Evolutionary conservation across 2,329 filamentous ascomycete genomes (phyloP).

Genomic region (Colletotrichum sp.): DNA sequence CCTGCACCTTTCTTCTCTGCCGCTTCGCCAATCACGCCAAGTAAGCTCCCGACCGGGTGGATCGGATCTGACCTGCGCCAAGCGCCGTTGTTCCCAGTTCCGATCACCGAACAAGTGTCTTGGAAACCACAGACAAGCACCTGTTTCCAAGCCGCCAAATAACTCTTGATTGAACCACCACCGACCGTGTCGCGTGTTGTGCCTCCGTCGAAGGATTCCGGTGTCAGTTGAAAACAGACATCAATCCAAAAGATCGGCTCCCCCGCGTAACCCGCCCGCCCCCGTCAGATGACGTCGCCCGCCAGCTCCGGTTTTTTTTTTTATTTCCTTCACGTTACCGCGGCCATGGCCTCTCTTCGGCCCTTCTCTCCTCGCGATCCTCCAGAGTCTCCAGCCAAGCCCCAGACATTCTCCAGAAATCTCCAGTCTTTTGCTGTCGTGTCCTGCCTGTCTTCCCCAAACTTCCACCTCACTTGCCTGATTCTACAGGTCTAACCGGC

Average conservation of each 20-base stretch:
- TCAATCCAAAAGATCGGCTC: neutral
- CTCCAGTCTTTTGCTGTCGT: conserved; percentile 2
- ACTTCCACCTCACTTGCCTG: neutral
- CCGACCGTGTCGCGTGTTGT: neutral
- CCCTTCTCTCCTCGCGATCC: conserved; percentile 10
- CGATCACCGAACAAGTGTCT: neutral
- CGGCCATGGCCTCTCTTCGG: conserved; percentile 11
- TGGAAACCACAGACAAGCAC: neutral
- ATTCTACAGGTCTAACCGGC: conserved; percentile 11
- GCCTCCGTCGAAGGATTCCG: neutral
- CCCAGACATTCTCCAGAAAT: conserved; percentile 20
- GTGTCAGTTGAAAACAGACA: neutral
- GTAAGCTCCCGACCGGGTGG: conserved; percentile 7
- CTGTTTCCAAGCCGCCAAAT: neutral
- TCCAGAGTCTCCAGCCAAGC: conserved; percentile 10
- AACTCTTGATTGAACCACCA: conserved; percentile 13
- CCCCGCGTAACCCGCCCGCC: neutral
- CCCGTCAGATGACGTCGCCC: conserved; percentile 7
- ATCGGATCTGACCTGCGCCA: conserved; percentile 13
- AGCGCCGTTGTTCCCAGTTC: neutral
- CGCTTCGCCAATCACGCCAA: conserved; percentile 12
- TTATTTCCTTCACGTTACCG: neutral
- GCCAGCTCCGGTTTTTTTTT: neutral
- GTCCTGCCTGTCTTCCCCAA: neutral
- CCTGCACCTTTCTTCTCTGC: neutral